Conservation (phyloP, 768 basidiomycete genomes). For the Leccinum pellstonianum region DNA sequence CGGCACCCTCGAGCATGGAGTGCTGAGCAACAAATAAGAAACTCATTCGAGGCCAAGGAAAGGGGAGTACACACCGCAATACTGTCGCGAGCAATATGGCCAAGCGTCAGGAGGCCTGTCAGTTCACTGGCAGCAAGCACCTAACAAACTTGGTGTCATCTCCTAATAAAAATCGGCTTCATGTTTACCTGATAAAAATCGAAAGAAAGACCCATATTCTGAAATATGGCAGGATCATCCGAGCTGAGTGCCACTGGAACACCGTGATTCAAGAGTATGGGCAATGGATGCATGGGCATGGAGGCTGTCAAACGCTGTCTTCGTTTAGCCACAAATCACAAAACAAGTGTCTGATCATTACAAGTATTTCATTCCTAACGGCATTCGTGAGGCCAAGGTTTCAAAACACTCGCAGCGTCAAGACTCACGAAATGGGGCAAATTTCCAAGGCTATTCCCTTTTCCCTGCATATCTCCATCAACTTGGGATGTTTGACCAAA, state of each 20-base stretch:
- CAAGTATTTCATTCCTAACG: slow-evolving; percentile 70
- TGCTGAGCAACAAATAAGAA: slow-evolving; percentile 35
- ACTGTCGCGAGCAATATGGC: slow-evolving; percentile 64
- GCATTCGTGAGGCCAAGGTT: slow-evolving; percentile 1
- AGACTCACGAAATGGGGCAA: slow-evolving; percentile 76
- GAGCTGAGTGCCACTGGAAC: slow-evolving; percentile 69
- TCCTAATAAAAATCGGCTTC: not conserved
- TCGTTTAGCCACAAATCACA: not conserved
- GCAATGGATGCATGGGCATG: slow-evolving; percentile 78
- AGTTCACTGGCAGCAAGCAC: slow-evolving; percentile 70
- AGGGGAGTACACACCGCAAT: slow-evolving; percentile 43
- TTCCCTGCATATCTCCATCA: slow-evolving; percentile 66
- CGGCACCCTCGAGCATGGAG: slow-evolving; percentile 47
- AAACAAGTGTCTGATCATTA: slow-evolving; percentile 29
- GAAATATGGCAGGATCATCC: slow-evolving; percentile 77
- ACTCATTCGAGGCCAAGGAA: not conserved
- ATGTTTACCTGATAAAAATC: slow-evolving; percentile 69
- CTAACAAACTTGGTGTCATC: slow-evolving; percentile 28
- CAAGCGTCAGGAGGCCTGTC: slow-evolving; percentile 60
- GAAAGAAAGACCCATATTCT: slow-evolving; percentile 74
- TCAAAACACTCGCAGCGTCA: not conserved
- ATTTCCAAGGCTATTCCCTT: slow-evolving; percentile 66
- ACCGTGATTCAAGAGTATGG: slow-evolving; percentile 68
- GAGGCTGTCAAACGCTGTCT: slow-evolving; percentile 68
- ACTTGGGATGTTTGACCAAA: slow-evolving; percentile 70